Evolutionary conservation across 2,329 filamentous ascomycete genomes (phyloP), one percentile per base, ranked within the genome.

Genomic region (Seiridium cupressi): DNA sequence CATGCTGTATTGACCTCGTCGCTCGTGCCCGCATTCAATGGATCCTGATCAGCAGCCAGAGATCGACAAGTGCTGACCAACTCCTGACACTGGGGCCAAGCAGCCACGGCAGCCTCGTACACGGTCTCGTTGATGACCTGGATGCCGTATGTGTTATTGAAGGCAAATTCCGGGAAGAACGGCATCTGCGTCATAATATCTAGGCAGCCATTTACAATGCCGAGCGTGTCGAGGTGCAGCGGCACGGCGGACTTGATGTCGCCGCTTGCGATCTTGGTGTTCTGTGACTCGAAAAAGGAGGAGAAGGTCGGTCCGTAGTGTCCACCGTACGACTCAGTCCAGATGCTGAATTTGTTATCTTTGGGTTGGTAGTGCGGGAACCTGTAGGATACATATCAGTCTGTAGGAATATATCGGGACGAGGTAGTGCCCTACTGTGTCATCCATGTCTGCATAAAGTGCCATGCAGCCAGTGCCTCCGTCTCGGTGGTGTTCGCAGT

Each of bases 191-290:
- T 78, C 36, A 86, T 70, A 65, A 84, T 79, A 68, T 93, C 90
- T 42, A 92, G 77, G 64, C 88, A 85, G 10, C 89, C 89, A 70
- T 92, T 91, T 60, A 91, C 77, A 60, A 93, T 89, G 31, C 89
- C 89, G 0, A 92, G 73, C 0, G 88, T 84, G 10, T 77, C 77
- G 8, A 92, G 76, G 59, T 83, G 81, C 49, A 90, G 55, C 4
- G 54, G 48, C 7, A 54, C 32, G 13, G 44, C 18, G 11, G n/a
- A n/a, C n/a, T 26, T 5, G 47, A 40, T 13, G 7, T 51, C 34
- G 38, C 56, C 46, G 46, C 35, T 51, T 5, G 46, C 46, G 48
- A 61, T n/a, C 1, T 18, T 46, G 6, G 5, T 9, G 34, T 61
- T 61, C 32, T 61, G 59, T 36, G 35, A 18, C 36, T 61, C 42